phyloP scores from a whole-genome alignment of 192 early-diverging fungal genomes.

The Obelidium mucronatum region DNA sequence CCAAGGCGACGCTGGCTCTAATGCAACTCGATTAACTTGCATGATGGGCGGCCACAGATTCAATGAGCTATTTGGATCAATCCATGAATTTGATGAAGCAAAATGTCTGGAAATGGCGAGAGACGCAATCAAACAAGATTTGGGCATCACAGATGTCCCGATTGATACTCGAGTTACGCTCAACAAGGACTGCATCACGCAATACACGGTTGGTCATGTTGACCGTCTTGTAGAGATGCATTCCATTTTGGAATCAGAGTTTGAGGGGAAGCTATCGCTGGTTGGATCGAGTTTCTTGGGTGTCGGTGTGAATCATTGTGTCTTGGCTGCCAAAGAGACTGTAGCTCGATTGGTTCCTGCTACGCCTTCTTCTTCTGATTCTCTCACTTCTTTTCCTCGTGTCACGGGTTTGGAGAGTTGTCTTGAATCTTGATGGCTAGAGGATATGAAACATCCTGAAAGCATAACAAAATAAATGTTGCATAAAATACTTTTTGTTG shows the following conservation, averaged over 20 bases:
- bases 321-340: slow-evolving; percentile 17
- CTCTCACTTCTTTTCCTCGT: no score
- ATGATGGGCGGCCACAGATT: slow-evolving; percentile 93
- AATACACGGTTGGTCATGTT: slow-evolving; percentile 85
- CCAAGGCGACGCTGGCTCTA: slow-evolving; percentile 60
- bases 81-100: slow-evolving; percentile 29
- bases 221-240: slow-evolving; percentile 72
- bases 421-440: no score
- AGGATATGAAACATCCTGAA: no score
- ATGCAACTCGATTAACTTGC: slow-evolving; percentile 71
- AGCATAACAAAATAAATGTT: no score
- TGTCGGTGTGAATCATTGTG: slow-evolving; percentile 80
- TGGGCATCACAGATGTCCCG: slow-evolving; percentile 59
- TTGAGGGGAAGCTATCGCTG: slow-evolving; percentile 69
- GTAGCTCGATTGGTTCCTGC: no score
- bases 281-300: slow-evolving; percentile 85
- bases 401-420: no score
- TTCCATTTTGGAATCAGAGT: slow-evolving; percentile 51
- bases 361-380: no score
- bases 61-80: slow-evolving; percentile 57
- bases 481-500: no score
- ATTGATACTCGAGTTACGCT: slow-evolving; percentile 56
- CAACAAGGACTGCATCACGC: slow-evolving; percentile 83
- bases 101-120: slow-evolving; percentile 54
- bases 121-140: slow-evolving; percentile 63